Evolutionary conservation across 2,329 filamentous ascomycete species (phyloP).

Genomic region (Cercospora brassicicola): DNA sequence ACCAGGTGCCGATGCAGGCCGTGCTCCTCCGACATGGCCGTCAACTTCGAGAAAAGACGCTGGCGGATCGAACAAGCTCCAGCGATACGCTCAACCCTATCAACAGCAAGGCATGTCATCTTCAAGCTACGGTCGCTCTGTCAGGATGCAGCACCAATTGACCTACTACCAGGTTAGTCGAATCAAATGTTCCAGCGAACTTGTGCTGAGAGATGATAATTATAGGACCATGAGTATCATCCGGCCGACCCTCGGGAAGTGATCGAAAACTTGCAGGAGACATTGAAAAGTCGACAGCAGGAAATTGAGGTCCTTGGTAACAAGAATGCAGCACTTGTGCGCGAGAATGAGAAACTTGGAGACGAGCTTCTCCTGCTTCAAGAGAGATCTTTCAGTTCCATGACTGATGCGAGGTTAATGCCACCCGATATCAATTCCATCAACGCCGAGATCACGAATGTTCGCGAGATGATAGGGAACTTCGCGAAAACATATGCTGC

Average conservation of each 20-base stretch:
- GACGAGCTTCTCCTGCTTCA: constrained; percentile 15
- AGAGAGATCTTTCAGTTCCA: constrained; percentile 8
- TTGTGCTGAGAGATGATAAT: not conserved
- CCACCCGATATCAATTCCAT: constrained; percentile 14
- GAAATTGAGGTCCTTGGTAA: not conserved
- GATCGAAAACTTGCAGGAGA: not conserved
- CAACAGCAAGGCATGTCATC: not conserved
- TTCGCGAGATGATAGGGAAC: constrained; percentile 7
- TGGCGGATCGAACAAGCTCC: not conserved
- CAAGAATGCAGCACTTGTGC: not conserved
- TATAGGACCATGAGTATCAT: not conserved
- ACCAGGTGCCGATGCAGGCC: not conserved
- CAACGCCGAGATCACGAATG: constrained; percentile 5
- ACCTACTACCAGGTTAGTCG: not conserved
- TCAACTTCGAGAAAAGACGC: not conserved
- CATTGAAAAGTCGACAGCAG: not conserved
- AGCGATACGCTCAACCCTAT: not conserved
- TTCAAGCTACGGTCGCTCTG: not conserved
- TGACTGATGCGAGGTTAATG: constrained; percentile 11
- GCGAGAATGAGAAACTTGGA: constrained; percentile 5
- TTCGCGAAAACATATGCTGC: constrained; percentile 15
- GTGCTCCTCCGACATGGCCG: not conserved
- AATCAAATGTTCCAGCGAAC: not conserved
- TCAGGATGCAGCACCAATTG: not conserved
- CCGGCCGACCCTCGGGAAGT: not conserved